phyloP scores from a whole-genome alignment of 345 rosid species.

The Populus euphratica region DNA sequence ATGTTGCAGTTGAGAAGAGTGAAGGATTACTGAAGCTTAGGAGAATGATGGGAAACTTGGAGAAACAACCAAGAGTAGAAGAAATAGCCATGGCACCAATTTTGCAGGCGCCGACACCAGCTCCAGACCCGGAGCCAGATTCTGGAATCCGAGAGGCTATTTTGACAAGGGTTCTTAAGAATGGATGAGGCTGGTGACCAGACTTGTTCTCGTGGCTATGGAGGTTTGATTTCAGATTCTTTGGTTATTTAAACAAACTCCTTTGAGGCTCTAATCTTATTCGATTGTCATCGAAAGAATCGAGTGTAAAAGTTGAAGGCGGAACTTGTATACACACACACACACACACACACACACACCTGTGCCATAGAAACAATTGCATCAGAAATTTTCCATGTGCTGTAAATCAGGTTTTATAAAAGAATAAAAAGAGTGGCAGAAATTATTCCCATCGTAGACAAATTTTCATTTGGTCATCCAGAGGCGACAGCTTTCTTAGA shows the following conservation, averaged over 20 bases:
- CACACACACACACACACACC: not conserved
- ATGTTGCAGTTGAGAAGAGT: conserved; percentile 20
- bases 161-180: conserved; percentile 3
- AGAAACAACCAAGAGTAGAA: conserved; percentile 18
- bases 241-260: not conserved
- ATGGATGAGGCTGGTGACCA: not conserved
- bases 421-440: not conserved
- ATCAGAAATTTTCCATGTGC: not conserved
- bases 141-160: conserved; percentile 12
- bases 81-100: conserved; percentile 15
- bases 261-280: not conserved
- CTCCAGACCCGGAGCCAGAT: conserved; percentile 10
- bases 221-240: not conserved
- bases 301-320: too few relatives aligned
- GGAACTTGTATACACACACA: not conserved
- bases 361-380: not conserved
- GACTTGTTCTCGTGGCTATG: not conserved
- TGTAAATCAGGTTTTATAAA: not conserved
- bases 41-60: conserved; percentile 40
- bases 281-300: not conserved
- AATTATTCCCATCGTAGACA: not conserved
- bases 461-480: not conserved
- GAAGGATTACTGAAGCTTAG: conserved; percentile 34
- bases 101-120: conserved; percentile 22
- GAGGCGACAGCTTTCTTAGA: not conserved